Percentiles rank a stretch among this genome's conserved stretches.
phyloP scores from a whole-genome alignment of 768 basidiomycete genomes.

The Hydnum rufescens region DNA sequence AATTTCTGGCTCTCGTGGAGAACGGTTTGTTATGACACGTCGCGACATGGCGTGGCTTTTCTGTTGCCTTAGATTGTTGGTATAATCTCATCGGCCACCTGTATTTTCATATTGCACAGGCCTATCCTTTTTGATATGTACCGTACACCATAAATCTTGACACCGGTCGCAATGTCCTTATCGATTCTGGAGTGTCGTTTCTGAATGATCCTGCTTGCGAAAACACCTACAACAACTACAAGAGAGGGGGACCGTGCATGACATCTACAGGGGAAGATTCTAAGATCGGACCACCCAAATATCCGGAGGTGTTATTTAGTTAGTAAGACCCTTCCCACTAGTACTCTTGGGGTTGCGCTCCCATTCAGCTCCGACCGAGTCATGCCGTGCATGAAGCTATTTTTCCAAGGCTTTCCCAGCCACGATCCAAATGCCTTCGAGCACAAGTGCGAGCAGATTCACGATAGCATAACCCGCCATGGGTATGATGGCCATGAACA shows the following conservation, averaged over 20 bases:
- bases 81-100: no score
- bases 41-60: not conserved
- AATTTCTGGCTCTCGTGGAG: not conserved
- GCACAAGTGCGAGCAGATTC: slow-evolving; percentile 12
- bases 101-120: no score
- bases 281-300: not conserved
- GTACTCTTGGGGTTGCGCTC: slow-evolving; percentile 41
- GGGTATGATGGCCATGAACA: slow-evolving; percentile 37
- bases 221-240: no score
- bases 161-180: no score
- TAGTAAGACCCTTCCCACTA: not conserved
- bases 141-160: no score
- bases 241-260: not conserved
- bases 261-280: not conserved
- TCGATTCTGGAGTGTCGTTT: no score
- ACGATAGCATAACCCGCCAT: slow-evolving; percentile 26
- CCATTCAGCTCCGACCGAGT: not conserved
- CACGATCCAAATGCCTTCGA: not conserved
- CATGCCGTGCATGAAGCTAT: not conserved
- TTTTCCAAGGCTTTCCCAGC: not conserved
- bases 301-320: not conserved
- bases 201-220: no score
- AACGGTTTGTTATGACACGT: slow-evolving; percentile 3
- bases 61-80: not conserved
- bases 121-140: no score